These are phyloP conservation scores for Hordeum pubiflorum DNA, from an alignment of 202 grass and related monocot species.

Conservation along the genomic window DNA sequence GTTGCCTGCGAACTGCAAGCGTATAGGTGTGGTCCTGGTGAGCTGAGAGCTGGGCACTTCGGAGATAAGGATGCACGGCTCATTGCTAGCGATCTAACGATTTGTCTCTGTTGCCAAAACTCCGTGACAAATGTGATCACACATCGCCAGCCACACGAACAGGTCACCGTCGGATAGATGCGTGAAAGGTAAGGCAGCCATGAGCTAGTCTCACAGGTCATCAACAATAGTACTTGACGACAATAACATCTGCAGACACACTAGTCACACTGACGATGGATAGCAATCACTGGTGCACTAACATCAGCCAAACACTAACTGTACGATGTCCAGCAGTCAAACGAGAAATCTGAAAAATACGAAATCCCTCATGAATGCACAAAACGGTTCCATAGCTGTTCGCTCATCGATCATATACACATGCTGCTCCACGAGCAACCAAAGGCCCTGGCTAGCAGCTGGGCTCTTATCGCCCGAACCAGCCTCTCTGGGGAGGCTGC, in stretches of 20 bases:
- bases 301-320: neutral
- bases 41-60: neutral
- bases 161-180: too few relatives aligned
- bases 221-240: neutral
- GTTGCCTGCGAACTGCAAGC: neutral
- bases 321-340: neutral
- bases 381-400: constrained; percentile 2
- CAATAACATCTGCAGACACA: neutral
- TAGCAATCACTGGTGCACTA: neutral
- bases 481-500: constrained; percentile 54
- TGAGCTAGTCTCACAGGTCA: neutral
- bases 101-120: neutral
- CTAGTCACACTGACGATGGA: neutral
- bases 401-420: constrained; percentile 23
- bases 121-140: too few relatives aligned
- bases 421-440: neutral
- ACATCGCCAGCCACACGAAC: too few relatives aligned
- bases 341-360: neutral
- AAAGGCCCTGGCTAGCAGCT: neutral
- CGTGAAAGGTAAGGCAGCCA: too few relatives aligned
- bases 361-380: neutral
- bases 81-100: neutral
- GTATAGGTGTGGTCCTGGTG: neutral
- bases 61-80: neutral
- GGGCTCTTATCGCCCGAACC: constrained; percentile 46